A percentile compares a stretch with the other conserved stretches of the same genome.
Conservation (phyloP, 805 yeast genomes). For the Ogataea trehaloabstinens region DNA sequence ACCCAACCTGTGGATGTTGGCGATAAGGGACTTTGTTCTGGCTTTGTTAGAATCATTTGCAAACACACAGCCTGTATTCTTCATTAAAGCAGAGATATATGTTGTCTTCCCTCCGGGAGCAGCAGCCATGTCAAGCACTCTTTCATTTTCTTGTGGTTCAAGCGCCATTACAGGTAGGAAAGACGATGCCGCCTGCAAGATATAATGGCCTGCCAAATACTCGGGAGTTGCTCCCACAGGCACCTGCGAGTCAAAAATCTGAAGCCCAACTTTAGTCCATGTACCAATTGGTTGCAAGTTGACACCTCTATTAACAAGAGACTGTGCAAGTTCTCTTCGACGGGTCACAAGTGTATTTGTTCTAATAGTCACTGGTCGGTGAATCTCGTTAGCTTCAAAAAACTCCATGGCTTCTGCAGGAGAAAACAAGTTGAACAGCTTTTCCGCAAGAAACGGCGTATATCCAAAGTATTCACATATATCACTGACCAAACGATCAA, state of each 20-base stretch:
- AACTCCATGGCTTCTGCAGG: constrained; percentile 98
- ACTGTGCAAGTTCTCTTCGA: constrained; percentile 93
- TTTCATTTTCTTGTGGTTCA: constrained; percentile 95
- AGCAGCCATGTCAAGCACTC: constrained; percentile 97
- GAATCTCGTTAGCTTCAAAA: constrained; percentile 96
- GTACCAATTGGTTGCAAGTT: constrained; percentile 94
- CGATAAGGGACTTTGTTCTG: constrained; percentile 93
- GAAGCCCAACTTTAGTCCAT: constrained; percentile 98
- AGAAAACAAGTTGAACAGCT: constrained; percentile 84
- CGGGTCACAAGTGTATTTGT: constrained; percentile 95
- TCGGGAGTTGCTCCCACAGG: constrained; percentile 99
- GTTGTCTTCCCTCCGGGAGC: constrained; percentile 99
- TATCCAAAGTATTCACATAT: constrained; percentile 94
- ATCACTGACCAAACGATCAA: constrained; percentile 74
- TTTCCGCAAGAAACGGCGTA: constrained; percentile 87
- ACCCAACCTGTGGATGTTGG: constrained; percentile 95
- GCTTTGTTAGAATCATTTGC: constrained; percentile 97
- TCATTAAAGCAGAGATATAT: constrained; percentile 92
- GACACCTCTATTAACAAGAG: constrained; percentile 93
- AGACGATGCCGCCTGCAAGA: constrained; percentile 97
- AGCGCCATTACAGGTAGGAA: constrained; percentile 97
- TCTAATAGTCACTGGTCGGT: constrained; percentile 95
- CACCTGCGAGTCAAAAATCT: constrained; percentile 97
- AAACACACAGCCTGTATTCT: constrained; percentile 94
- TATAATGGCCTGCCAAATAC: constrained; percentile 96